These are phyloP conservation scores for Oryza longistaminata DNA, from an alignment of 176 grass and related monocot species.

Conservation along the genomic window DNA sequence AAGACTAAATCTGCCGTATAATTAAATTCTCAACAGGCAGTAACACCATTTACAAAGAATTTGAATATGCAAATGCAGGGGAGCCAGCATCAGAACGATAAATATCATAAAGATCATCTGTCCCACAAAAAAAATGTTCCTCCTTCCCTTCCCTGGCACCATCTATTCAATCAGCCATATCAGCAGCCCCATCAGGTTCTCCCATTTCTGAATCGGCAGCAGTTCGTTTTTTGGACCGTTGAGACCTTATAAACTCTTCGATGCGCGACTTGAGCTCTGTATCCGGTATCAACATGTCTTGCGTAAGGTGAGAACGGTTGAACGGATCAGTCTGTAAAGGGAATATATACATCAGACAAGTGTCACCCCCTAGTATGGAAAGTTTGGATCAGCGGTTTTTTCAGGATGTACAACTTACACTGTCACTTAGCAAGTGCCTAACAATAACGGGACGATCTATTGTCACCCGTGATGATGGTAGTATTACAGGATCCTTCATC, in stretches of 20 bases:
- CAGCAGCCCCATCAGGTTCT: conserved; percentile 34
- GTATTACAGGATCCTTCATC: conserved; percentile 96
- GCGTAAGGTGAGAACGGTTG: conserved; percentile 90
- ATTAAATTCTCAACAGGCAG: conserved; percentile 8
- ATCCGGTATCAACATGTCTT: conserved; percentile 92
- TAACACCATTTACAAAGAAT: conserved; percentile 51
- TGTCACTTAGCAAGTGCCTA: conserved; percentile 94
- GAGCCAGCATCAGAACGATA: not conserved
- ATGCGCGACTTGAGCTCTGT: conserved; percentile 71
- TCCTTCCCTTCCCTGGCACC: not conserved
- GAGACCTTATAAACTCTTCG: conserved; percentile 75
- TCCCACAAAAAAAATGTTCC: not conserved
- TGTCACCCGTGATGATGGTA: conserved; percentile 79
- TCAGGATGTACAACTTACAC: conserved; percentile 43
- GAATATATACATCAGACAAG: conserved; percentile 19
- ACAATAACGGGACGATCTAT: conserved; percentile 85
- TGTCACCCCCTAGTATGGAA: not conserved
- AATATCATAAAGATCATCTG: conserved; percentile 2
- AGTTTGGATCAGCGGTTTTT: conserved; percentile 9
- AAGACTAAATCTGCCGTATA: not conserved
- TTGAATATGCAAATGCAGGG: not conserved
- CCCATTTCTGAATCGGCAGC: conserved; percentile 23
- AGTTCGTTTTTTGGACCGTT: conserved; percentile 45
- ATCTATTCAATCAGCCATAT: conserved; percentile 52
- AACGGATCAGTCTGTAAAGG: conserved; percentile 84